Evolutionary conservation across 2,329 filamentous ascomycete genomes (phyloP).

Genomic region (Claviceps capensis): DNA sequence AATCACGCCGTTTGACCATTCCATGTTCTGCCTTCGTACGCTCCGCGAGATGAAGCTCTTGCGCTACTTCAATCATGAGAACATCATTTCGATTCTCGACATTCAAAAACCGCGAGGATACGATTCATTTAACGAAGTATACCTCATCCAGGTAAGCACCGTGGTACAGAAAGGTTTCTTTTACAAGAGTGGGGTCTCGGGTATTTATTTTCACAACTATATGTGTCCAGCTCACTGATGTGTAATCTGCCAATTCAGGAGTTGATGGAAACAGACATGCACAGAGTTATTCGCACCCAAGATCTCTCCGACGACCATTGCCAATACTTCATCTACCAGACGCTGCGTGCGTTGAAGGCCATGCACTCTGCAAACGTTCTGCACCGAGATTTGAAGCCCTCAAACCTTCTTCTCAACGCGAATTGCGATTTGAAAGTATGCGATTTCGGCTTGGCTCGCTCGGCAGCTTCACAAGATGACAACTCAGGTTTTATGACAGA

Average conservation of each 20-base stretch:
- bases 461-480: constrained; percentile 91
- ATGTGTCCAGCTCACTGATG: not conserved
- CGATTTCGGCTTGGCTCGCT: constrained; percentile 92
- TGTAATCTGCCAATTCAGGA: constrained; percentile 40
- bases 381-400: constrained; percentile 93
- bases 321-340: constrained; percentile 99
- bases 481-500: constrained; percentile 99
- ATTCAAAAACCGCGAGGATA: constrained; percentile 97
- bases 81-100: constrained; percentile 98
- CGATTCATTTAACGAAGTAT: constrained; percentile 93
- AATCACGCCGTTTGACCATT: constrained; percentile 98
- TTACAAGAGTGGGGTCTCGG: not conserved
- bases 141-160: constrained; percentile 79
- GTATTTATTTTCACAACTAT: too few species aligned
- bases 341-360: constrained; percentile 88
- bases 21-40: constrained; percentile 95
- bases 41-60: constrained; percentile 98
- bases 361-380: constrained; percentile 99
- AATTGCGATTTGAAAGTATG: constrained; percentile 99
- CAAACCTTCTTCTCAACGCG: constrained; percentile 90
- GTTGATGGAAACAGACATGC: constrained; percentile 99
- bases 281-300: constrained; percentile 95
- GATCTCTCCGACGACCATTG: constrained; percentile 98
- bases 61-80: constrained; percentile 98
- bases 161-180: not conserved